These are phyloP conservation scores for Lophiotrema nucula DNA, from an alignment of 495 filamentous ascomycete genomes.

Conservation along the genomic window DNA sequence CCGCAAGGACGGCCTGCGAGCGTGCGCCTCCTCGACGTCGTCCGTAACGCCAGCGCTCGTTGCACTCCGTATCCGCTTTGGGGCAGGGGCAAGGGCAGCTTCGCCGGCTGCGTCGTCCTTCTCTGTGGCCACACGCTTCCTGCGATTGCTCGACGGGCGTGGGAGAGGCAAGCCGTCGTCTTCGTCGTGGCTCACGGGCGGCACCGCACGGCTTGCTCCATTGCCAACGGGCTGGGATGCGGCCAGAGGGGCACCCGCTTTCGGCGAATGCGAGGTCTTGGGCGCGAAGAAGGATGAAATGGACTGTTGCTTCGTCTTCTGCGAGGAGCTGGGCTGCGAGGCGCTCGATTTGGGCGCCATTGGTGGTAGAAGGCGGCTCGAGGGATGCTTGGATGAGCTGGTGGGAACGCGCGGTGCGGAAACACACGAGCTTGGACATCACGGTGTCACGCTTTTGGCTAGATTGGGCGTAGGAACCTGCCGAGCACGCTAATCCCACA, in stretches of 20 bases:
- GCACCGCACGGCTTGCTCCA: not conserved
- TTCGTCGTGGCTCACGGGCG: constrained; percentile 8
- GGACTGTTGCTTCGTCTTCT: constrained; percentile 69
- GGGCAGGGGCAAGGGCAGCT: constrained; percentile 39
- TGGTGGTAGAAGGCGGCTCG: not conserved
- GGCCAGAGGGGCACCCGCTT: constrained; percentile 12
- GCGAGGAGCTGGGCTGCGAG: constrained; percentile 30
- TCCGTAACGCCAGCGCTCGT: constrained; percentile 21
- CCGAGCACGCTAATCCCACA: too few species aligned
- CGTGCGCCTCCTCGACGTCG: not conserved
- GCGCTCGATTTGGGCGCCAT: constrained; percentile 30
- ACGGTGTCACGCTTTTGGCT: constrained; percentile 24
- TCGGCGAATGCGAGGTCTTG: constrained; percentile 47
- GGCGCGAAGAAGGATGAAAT: constrained; percentile 85
- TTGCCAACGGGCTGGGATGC: constrained; percentile 22
- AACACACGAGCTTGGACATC: constrained; percentile 23
- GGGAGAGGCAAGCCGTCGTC: not conserved
- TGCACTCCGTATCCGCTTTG: constrained; percentile 39
- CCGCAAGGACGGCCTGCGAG: constrained; percentile 10
- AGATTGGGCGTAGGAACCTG: too few species aligned
- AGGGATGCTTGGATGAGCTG: not conserved
- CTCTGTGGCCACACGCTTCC: constrained; percentile 18
- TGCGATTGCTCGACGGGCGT: not conserved
- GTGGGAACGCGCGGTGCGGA: not conserved
- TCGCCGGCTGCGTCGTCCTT: constrained; percentile 29